phyloP scores from a whole-genome alignment of 192 early-diverging fungal genomes.

The Backusella parvicylindrica region DNA sequence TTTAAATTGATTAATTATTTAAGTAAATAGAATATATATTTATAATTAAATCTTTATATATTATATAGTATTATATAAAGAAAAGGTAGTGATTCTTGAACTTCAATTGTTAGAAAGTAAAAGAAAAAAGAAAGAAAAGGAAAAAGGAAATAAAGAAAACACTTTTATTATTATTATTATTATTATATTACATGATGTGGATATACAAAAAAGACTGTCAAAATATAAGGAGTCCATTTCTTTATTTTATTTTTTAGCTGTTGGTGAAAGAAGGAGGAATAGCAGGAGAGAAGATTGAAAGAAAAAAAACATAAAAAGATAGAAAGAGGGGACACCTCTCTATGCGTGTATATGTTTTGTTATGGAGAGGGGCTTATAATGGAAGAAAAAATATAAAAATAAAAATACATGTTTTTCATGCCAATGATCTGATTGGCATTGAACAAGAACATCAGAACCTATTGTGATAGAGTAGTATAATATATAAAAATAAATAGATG shows the following conservation, averaged over 20 bases:
- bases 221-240: neutral
- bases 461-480: neutral
- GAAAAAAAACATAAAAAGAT: neutral
- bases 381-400: neutral
- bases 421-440: neutral
- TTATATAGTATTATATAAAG: neutral
- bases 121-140: slow-evolving; percentile 12
- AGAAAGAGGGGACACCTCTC: neutral
- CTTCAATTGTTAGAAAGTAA: neutral
- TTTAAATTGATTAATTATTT: neutral
- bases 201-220: slow-evolving; percentile 1
- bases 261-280: slow-evolving; percentile 1
- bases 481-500: neutral
- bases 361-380: neutral
- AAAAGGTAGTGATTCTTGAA: neutral
- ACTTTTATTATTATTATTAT: neutral
- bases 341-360: neutral
- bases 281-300: neutral
- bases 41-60: neutral
- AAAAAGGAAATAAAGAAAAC: neutral
- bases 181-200: neutral
- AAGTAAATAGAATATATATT: neutral
- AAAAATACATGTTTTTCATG: neutral
- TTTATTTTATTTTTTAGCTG: neutral
- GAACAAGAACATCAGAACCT: neutral